These are phyloP conservation scores for Lyophyllum semitale DNA, from an alignment of 768 basidiomycete species.

Conservation along the genomic window DNA sequence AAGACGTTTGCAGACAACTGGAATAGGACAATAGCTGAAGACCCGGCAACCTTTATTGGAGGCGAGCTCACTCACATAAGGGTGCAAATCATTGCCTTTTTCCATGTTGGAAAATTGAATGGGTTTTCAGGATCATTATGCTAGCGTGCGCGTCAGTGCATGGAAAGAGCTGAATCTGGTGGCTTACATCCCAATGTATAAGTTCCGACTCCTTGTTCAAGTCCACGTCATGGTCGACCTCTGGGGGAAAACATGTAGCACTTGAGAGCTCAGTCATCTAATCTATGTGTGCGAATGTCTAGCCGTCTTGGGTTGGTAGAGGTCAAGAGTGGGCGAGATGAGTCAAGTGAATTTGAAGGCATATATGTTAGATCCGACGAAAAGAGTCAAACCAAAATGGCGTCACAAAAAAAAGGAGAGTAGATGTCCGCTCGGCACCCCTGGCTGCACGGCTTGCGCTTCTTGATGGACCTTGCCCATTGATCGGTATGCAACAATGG, in stretches of 20 bases:
- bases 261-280: not conserved
- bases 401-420: not conserved
- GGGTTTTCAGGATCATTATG: slow-evolving; percentile 20
- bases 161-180: not conserved
- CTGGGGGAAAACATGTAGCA: not conserved
- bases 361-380: not conserved
- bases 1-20: slow-evolving; percentile 19
- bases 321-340: not conserved
- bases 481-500: too few species aligned
- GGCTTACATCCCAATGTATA: slow-evolving; percentile 19
- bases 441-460: too few species aligned
- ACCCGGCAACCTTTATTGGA: not conserved
- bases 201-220: slow-evolving; percentile 13
- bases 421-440: too few species aligned
- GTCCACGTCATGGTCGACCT: not conserved
- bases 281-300: not conserved
- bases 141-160: slow-evolving; percentile 4
- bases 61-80: slow-evolving; percentile 13
- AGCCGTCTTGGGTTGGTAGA: not conserved
- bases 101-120: slow-evolving; percentile 23
- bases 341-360: not conserved
- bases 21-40: not conserved
- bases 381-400: too few species aligned
- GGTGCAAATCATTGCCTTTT: slow-evolving; percentile 18
- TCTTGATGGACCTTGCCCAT: too few species aligned